phyloP scores from a whole-genome alignment of 2,329 filamentous ascomycete species.

The Aspergillus oerlinghausenensis region DNA sequence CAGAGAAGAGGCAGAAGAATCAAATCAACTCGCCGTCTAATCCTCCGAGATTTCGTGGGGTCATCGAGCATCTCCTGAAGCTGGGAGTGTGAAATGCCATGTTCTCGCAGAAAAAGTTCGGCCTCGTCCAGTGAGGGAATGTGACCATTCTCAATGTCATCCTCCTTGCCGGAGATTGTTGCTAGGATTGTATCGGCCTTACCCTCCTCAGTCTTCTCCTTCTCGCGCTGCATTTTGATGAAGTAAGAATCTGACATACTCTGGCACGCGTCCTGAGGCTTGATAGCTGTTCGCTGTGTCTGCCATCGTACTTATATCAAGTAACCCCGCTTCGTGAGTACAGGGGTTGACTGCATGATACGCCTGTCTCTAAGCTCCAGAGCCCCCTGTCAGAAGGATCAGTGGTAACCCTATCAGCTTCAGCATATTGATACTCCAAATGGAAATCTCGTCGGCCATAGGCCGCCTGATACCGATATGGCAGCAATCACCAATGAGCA shows the following conservation, averaged over 20 bases:
- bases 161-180: not conserved
- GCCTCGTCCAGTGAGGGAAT: conserved; percentile 44
- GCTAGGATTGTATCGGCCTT: not conserved
- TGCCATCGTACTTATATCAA: not conserved
- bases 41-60: conserved; percentile 22
- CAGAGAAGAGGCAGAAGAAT: conserved; percentile 49
- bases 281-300: not conserved
- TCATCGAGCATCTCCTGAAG: conserved; percentile 46
- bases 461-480: not conserved
- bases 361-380: not conserved
- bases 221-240: not conserved
- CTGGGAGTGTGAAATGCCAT: conserved; percentile 42
- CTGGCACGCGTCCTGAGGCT: not conserved
- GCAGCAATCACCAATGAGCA: not conserved
- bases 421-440: not conserved
- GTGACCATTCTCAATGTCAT: conserved; percentile 18
- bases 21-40: conserved; percentile 47
- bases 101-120: conserved; percentile 46
- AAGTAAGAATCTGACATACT: not conserved
- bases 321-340: not conserved
- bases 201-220: not conserved
- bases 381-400: not conserved
- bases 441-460: not conserved
- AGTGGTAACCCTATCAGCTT: not conserved
- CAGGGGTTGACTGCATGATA: not conserved